Percentiles rank a stretch among this genome's conserved stretches.
phyloP scores from a whole-genome alignment of 2,329 filamentous ascomycete species.

The Talaromyces sp. region DNA sequence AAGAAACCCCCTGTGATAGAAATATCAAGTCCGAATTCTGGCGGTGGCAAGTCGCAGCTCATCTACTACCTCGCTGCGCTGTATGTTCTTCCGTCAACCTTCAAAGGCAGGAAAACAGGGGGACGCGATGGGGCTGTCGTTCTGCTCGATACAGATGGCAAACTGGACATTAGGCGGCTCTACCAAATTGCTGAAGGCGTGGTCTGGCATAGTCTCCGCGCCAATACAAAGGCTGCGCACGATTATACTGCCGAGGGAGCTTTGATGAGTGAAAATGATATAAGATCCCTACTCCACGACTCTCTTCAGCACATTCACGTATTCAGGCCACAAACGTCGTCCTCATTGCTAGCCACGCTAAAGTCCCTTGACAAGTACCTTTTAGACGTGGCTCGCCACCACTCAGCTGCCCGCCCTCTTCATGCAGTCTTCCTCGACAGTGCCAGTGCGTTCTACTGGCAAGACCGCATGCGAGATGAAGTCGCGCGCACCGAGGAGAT shows the following conservation, averaged over 20 bases:
- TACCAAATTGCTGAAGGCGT: slow-evolving; percentile 22
- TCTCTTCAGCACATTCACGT: slow-evolving; percentile 53
- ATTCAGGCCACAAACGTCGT: slow-evolving; percentile 49
- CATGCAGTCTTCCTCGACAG: slow-evolving; percentile 51
- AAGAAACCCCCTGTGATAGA: slow-evolving; percentile 42
- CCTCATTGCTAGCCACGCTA: slow-evolving; percentile 46
- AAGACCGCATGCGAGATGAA: slow-evolving; percentile 42
- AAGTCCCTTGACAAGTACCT: slow-evolving; percentile 45
- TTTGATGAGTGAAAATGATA: slow-evolving; percentile 13
- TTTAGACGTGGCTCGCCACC: slow-evolving; percentile 37
- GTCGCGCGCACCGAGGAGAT: slow-evolving; percentile 35
- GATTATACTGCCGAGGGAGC: neutral
- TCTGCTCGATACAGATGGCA: slow-evolving; percentile 51
- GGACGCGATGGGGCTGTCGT: slow-evolving; percentile 48
- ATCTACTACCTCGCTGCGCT: slow-evolving; percentile 51
- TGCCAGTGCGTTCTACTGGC: slow-evolving; percentile 51
- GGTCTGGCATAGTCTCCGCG: slow-evolving; percentile 14
- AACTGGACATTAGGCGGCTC: slow-evolving; percentile 48
- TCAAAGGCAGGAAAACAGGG: slow-evolving; percentile 25
- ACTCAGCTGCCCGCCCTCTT: slow-evolving; percentile 42
- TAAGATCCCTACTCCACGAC: slow-evolving; percentile 26
- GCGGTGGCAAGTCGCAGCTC: slow-evolving; percentile 53
- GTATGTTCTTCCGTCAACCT: slow-evolving; percentile 43
- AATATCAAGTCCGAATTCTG: slow-evolving; percentile 46
- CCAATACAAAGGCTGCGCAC: neutral